Percentiles rank a stretch among this genome's conserved stretches.
These are phyloP conservation scores for Agaricales sp. DNA, from an alignment of 1,284 basidiomycete species.

Conservation along the genomic window DNA sequence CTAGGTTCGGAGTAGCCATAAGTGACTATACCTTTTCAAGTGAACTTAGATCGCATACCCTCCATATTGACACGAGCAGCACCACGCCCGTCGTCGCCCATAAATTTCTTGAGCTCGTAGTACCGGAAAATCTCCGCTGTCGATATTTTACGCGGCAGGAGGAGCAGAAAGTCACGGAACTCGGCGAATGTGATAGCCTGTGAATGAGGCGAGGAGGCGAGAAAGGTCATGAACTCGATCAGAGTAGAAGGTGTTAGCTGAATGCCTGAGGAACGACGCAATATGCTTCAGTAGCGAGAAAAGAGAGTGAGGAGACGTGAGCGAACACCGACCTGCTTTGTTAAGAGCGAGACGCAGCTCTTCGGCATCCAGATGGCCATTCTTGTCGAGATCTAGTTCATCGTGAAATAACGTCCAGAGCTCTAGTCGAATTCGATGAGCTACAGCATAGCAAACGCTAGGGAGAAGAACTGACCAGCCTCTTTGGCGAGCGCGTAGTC, in stretches of 20 bases:
- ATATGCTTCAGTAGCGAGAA: slow-evolving; percentile 1
- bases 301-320: slow-evolving; percentile 8
- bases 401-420: slow-evolving; percentile 86
- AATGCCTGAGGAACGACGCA: slow-evolving; percentile 42
- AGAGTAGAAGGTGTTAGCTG: slow-evolving; percentile 54
- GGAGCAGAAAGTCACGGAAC: slow-evolving; percentile 84
- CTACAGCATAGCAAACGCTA: background rate
- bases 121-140: slow-evolving; percentile 81
- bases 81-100: slow-evolving; percentile 69
- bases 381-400: slow-evolving; percentile 78
- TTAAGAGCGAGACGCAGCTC: slow-evolving; percentile 64
- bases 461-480: slow-evolving; percentile 39
- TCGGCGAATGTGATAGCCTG: slow-evolving; percentile 74
- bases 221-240: slow-evolving; percentile 71
- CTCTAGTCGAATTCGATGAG: slow-evolving; percentile 31
- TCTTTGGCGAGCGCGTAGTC: slow-evolving; percentile 71
- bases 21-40: slow-evolving; percentile 4
- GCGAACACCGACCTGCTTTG: slow-evolving; percentile 52
- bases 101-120: slow-evolving; percentile 70
- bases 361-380: slow-evolving; percentile 67
- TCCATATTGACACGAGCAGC: slow-evolving; percentile 79
- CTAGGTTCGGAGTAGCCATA: slow-evolving; percentile 24
- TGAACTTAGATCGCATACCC: slow-evolving; percentile 39
- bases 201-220: slow-evolving; percentile 59
- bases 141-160: slow-evolving; percentile 75